phyloP scores from a whole-genome alignment of 331 rosid genomes.

The Rhamnella rubrinervis region DNA sequence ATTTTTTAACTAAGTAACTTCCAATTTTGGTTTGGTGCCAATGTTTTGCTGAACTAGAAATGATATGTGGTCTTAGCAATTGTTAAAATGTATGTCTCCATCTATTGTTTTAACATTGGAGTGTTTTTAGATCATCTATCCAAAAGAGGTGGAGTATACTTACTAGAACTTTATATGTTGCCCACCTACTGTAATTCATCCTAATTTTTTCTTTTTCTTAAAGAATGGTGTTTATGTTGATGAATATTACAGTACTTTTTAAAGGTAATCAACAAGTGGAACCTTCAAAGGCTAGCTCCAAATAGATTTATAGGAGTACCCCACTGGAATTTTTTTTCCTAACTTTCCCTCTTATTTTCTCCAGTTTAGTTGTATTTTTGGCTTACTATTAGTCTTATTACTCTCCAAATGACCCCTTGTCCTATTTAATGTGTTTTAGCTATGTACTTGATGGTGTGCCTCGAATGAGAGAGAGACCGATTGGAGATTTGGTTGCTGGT shows the following conservation, averaged over 20 bases:
- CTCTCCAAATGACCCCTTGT: conserved; percentile 8
- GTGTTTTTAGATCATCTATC: too few species aligned
- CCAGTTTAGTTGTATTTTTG: background rate
- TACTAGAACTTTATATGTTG: too few species aligned
- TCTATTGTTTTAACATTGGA: too few species aligned
- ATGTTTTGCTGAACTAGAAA: too few species aligned
- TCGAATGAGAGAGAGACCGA: conserved; percentile 97
- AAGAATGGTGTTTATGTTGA: too few species aligned
- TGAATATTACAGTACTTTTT: background rate
- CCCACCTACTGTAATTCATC: too few species aligned
- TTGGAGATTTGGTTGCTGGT: conserved; percentile 86
- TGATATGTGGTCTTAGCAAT: too few species aligned
- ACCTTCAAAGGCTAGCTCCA: background rate
- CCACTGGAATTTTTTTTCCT: background rate
- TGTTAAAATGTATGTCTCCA: too few species aligned
- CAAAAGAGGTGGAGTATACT: too few species aligned
- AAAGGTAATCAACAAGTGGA: background rate
- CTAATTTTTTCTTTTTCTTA: too few species aligned
- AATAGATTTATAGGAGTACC: background rate
- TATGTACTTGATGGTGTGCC: conserved; percentile 94
- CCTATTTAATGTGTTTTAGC: conserved; percentile 45
- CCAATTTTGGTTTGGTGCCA: too few species aligned
- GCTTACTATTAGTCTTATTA: background rate
- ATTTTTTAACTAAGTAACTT: too few species aligned
- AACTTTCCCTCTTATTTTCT: background rate